Evolutionary conservation across 1,139 yeast genomes (phyloP).

Genomic region (Protomyces inouyei): DNA sequence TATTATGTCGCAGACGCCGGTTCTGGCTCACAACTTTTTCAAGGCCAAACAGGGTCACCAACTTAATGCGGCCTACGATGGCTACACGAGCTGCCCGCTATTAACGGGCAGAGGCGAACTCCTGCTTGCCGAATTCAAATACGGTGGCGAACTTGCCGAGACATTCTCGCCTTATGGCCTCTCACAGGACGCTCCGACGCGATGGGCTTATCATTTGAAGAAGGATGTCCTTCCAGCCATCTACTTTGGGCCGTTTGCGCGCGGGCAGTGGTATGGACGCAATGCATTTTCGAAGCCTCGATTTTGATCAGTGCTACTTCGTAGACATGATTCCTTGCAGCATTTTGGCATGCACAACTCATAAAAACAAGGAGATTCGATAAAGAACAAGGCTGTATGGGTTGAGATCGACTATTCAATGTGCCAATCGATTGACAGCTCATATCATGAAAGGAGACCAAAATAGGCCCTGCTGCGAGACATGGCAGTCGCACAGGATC

Average conservation of each 20-base stretch:
- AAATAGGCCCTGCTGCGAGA: no score
- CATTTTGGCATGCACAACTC: neutral
- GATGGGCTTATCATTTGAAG: slow-evolving; percentile 27
- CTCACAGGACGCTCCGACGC: slow-evolving; percentile 26
- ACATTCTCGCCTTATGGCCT: slow-evolving; percentile 26
- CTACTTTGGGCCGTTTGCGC: slow-evolving; percentile 23
- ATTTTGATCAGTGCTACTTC: slow-evolving; percentile 1
- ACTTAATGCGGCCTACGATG: slow-evolving; percentile 21
- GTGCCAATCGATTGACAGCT: no score
- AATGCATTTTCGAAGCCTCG: slow-evolving; percentile 25
- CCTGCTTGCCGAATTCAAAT: slow-evolving; percentile 27
- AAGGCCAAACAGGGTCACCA: slow-evolving; percentile 16
- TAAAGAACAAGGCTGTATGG: no score
- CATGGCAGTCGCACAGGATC: no score
- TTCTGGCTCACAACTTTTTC: slow-evolving; percentile 28
- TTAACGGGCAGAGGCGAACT: slow-evolving; percentile 26
- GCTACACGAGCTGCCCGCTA: slow-evolving; percentile 29
- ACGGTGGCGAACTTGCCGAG: slow-evolving; percentile 25
- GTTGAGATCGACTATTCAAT: no score
- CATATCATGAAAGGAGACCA: neutral
- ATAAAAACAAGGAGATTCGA: no score
- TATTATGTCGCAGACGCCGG: slow-evolving; percentile 29
- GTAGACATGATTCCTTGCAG: neutral
- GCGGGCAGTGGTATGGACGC: slow-evolving; percentile 28
- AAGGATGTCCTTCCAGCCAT: slow-evolving; percentile 28